These are phyloP conservation scores for Plectranthus barbatus DNA, from an alignment of 257 asterid genomes.

Conservation along the genomic window DNA sequence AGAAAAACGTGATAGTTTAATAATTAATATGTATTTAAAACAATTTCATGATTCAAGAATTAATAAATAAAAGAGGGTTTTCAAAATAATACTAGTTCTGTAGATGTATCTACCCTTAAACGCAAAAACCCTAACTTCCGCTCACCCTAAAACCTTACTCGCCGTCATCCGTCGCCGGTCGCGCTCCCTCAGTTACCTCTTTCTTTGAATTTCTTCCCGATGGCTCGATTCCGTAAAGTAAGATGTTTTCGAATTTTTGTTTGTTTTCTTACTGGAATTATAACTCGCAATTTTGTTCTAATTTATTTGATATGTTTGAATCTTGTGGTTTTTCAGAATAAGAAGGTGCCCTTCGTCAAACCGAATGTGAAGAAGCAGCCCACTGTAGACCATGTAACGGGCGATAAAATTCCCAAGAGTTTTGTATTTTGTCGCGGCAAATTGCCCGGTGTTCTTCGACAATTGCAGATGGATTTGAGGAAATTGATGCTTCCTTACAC, in stretches of 20 bases:
- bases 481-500: slow-evolving; percentile 92
- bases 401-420: slow-evolving; percentile 82
- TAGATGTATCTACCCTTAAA: too few relatives aligned
- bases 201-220: background rate
- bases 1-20: too few relatives aligned
- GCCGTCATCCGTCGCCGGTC: background rate
- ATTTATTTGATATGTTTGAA: background rate
- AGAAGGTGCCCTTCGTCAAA: slow-evolving; percentile 55
- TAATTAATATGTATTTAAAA: too few relatives aligned
- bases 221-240: slow-evolving; percentile 73
- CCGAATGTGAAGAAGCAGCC: slow-evolving; percentile 46
- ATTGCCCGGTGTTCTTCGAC: slow-evolving; percentile 67
- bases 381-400: slow-evolving; percentile 78
- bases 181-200: background rate
- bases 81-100: too few relatives aligned
- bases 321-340: slow-evolving; percentile 35
- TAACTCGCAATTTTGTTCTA: background rate
- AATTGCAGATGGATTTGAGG: slow-evolving; percentile 74
- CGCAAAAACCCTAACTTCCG: background rate
- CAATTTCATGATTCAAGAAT: too few relatives aligned
- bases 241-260: background rate
- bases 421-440: slow-evolving; percentile 81
- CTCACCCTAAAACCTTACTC: background rate
- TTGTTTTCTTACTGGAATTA: background rate
- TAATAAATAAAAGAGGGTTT: too few relatives aligned